Evolutionary conservation across 495 filamentous ascomycete genomes (phyloP).

Genomic region (Penicillium cinerascens): DNA sequence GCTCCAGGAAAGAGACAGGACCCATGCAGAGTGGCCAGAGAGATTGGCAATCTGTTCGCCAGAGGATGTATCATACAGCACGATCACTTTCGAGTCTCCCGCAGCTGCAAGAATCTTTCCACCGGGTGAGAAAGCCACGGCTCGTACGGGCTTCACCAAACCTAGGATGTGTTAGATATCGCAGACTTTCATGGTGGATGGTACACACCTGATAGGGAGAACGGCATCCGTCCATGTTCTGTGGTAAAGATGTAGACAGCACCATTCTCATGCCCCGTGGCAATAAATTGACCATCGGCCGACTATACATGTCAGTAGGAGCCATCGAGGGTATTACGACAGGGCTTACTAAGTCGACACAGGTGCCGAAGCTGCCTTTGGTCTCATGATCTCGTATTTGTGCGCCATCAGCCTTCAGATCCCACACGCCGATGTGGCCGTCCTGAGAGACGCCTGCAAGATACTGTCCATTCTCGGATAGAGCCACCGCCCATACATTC

Average conservation of each 20-base stretch:
- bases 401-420: constrained; percentile 49
- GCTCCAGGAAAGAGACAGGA: constrained; percentile 88
- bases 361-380: constrained; percentile 83
- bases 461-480: constrained; percentile 77
- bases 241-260: constrained; percentile 95
- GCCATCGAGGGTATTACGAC: neutral
- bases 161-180: constrained; percentile 47
- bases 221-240: constrained; percentile 76
- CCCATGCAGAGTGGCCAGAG: constrained; percentile 75
- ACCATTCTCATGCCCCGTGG: constrained; percentile 89
- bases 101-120: constrained; percentile 85
- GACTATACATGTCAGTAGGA: constrained; percentile 44
- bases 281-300: constrained; percentile 76
- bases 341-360: constrained; percentile 68
- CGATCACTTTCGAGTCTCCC: constrained; percentile 84
- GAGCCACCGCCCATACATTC: constrained; percentile 80
- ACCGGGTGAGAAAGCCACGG: constrained; percentile 81
- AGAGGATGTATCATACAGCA: constrained; percentile 83
- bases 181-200: neutral
- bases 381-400: constrained; percentile 83
- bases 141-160: constrained; percentile 76
- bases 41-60: constrained; percentile 91
- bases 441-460: constrained; percentile 79
- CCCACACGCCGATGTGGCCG: constrained; percentile 87
- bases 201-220: constrained; percentile 75